Percentiles rank a stretch among this genome's conserved stretches.
These are phyloP conservation scores for Melastoma candidum DNA, from an alignment of 441 rosid species.

Conservation along the genomic window DNA sequence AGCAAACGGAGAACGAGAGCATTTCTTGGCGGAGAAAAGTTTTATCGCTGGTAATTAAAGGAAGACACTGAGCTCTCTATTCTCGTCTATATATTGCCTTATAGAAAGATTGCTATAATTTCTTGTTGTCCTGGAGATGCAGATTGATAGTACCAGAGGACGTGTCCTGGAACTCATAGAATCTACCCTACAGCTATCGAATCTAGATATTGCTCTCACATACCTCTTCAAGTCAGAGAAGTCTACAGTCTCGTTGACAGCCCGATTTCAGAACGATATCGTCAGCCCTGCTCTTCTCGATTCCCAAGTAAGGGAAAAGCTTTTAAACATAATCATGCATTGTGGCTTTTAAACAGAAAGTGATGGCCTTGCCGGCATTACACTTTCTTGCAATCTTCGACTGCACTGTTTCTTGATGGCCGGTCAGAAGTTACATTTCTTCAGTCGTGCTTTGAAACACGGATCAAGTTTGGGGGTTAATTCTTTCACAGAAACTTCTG, in stretches of 20 bases:
- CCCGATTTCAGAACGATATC: constrained; percentile 56
- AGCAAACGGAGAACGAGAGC: constrained; percentile 73
- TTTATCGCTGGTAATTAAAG: constrained; percentile 45
- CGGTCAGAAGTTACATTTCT: constrained; percentile 1
- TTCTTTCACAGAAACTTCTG: constrained; percentile 49
- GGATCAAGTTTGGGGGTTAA: constrained; percentile 3
- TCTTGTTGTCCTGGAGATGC: constrained; percentile 22
- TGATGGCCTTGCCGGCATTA: too few relatives aligned
- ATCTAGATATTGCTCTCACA: constrained; percentile 57
- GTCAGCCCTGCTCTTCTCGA: constrained; percentile 66
- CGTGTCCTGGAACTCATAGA: constrained; percentile 62
- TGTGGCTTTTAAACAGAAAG: too few relatives aligned
- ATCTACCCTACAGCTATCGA: constrained; percentile 67
- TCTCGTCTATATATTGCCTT: constrained; percentile 5
- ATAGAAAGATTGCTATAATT: constrained; percentile 13
- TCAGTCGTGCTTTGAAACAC: neutral
- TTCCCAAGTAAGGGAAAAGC: constrained; percentile 51
- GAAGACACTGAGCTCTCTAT: constrained; percentile 9
- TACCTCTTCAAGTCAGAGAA: constrained; percentile 53
- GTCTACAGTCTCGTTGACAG: constrained; percentile 38
- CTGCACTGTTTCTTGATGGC: too few relatives aligned
- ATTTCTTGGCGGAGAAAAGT: constrained; percentile 62
- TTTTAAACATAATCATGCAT: neutral
- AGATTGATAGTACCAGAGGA: constrained; percentile 67
- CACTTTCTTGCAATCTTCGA: too few relatives aligned